Evolutionary conservation across 805 yeast species (phyloP).

Genomic region (Candida insectalens): DNA sequence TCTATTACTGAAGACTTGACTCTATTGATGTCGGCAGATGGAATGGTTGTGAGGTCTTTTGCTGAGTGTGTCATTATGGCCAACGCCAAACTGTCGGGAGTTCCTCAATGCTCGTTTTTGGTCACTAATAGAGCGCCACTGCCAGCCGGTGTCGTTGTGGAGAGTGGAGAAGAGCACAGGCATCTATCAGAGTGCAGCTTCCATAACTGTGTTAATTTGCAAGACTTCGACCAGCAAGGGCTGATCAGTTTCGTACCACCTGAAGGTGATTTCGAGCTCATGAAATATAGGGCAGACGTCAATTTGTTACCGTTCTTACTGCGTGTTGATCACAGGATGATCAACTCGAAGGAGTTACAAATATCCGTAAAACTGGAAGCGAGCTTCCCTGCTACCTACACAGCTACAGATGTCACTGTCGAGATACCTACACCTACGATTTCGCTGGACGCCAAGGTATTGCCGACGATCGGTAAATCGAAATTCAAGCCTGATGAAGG

Average conservation of each 20-base stretch:
- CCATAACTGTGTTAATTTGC: slow-evolving; percentile 77
- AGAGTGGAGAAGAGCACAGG: not conserved
- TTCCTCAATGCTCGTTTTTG: slow-evolving; percentile 74
- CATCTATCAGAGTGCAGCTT: slow-evolving; percentile 67
- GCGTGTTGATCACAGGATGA: slow-evolving; percentile 39
- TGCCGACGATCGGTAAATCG: slow-evolving; percentile 20
- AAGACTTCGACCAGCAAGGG: slow-evolving; percentile 54
- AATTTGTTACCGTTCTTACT: slow-evolving; percentile 65
- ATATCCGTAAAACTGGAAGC: slow-evolving; percentile 57
- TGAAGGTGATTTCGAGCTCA: slow-evolving; percentile 76
- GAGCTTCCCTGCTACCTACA: slow-evolving; percentile 43
- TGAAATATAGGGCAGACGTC: slow-evolving; percentile 59
- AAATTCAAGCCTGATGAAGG: slow-evolving; percentile 8
- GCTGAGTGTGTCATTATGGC: slow-evolving; percentile 70
- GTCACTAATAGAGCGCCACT: slow-evolving; percentile 11
- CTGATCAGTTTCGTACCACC: slow-evolving; percentile 74
- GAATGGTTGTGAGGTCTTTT: slow-evolving; percentile 54
- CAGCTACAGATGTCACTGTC: slow-evolving; percentile 55
- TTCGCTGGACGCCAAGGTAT: slow-evolving; percentile 36
- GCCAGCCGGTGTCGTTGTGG: slow-evolving; percentile 1
- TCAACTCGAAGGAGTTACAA: slow-evolving; percentile 36
- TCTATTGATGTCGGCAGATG: slow-evolving; percentile 56
- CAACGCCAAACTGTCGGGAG: slow-evolving; percentile 67
- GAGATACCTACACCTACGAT: slow-evolving; percentile 55
- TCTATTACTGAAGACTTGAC: slow-evolving; percentile 71